Conservation (phyloP, 345 rosid species). For the Gossypium rotundifolium region DNA sequence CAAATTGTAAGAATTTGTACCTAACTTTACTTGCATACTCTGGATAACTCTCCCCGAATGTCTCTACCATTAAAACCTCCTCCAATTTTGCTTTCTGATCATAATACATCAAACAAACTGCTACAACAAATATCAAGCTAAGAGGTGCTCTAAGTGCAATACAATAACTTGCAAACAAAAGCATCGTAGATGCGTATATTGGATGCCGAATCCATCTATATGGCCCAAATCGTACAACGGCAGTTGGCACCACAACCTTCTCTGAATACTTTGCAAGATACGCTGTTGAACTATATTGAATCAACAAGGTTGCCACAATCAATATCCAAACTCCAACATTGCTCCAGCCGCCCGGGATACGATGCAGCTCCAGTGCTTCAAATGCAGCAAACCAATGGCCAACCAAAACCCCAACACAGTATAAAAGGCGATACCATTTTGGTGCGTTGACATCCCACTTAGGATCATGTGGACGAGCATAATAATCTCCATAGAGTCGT, state of each 20-base stretch:
- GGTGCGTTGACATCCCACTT: conserved; percentile 77
- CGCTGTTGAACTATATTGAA: conserved; percentile 69
- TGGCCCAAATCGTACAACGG: conserved; percentile 85
- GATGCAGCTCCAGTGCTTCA: conserved; percentile 86
- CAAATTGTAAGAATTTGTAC: conserved; percentile 70
- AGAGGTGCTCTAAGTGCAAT: conserved; percentile 66
- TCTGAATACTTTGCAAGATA: conserved; percentile 90
- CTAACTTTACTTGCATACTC: conserved; percentile 67
- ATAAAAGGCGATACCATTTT: conserved; percentile 45
- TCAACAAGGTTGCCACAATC: conserved; percentile 49
- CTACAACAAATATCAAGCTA: conserved; percentile 58
- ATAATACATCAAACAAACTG: conserved; percentile 60
- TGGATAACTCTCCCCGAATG: conserved; percentile 55
- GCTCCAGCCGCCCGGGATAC: conserved; percentile 60
- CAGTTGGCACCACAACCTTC: conserved; percentile 71
- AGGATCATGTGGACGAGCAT: conserved; percentile 52
- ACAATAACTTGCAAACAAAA: conserved; percentile 59
- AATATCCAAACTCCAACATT: conserved; percentile 67
- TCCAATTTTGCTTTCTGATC: conserved; percentile 63
- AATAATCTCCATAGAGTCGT: conserved; percentile 76
- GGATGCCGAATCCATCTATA: conserved; percentile 87
- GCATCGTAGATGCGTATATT: conserved; percentile 68
- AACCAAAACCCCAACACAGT: conserved; percentile 52
- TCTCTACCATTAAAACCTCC: conserved; percentile 71
- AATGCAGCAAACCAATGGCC: conserved; percentile 88